phyloP scores from a whole-genome alignment of 1,284 basidiomycete genomes.

The Sanghuangporus baumii region DNA sequence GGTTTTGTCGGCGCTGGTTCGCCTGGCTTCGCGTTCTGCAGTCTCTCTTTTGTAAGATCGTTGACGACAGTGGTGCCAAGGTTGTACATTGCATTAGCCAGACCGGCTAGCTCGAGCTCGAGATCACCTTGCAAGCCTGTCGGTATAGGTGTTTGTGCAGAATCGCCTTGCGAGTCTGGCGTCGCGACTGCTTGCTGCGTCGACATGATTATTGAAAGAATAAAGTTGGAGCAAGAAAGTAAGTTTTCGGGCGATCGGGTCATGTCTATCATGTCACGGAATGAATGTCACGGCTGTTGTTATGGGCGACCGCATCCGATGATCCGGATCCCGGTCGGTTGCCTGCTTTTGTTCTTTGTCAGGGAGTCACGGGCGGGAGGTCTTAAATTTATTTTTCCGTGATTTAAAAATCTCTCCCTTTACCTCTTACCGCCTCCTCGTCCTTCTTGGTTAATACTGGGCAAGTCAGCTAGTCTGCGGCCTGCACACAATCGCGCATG shows the following conservation, averaged over 20 bases:
- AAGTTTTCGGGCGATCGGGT: neutral
- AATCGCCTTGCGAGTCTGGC: conserved; percentile 60
- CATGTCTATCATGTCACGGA: neutral
- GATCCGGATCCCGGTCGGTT: neutral
- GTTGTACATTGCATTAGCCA: conserved; percentile 71
- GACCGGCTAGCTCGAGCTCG: conserved; percentile 66
- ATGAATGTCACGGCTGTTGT: neutral
- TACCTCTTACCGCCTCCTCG: neutral
- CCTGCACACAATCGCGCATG: neutral
- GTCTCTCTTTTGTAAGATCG: conserved; percentile 70
- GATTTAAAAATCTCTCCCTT: neutral
- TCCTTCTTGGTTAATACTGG: neutral
- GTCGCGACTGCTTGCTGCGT: conserved; percentile 28
- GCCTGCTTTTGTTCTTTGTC: neutral
- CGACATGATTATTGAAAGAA: neutral
- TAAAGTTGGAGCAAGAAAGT: neutral
- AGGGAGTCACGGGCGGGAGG: neutral
- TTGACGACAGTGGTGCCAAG: conserved; percentile 73
- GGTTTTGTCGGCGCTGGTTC: conserved; percentile 10
- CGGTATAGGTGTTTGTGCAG: conserved; percentile 65
- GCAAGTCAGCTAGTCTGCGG: neutral
- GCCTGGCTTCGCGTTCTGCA: conserved; percentile 47
- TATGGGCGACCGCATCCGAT: neutral
- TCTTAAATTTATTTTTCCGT: neutral
- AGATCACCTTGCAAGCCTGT: conserved; percentile 63